Conservation (phyloP, 2,329 filamentous ascomycete species). For the Colletotrichum sansevieriae region DNA sequence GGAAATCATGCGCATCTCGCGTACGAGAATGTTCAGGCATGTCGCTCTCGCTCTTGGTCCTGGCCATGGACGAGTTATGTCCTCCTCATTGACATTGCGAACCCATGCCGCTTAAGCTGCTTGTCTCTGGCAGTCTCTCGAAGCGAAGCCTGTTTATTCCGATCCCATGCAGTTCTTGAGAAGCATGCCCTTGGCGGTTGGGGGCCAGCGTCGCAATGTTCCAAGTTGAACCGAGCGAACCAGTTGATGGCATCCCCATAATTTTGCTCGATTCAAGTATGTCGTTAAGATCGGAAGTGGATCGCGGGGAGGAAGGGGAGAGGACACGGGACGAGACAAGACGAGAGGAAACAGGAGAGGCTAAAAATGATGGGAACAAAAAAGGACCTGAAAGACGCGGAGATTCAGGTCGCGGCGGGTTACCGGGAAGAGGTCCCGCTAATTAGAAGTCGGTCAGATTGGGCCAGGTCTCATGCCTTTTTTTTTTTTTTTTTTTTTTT, state of each 20-base stretch:
- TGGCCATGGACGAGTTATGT: neutral
- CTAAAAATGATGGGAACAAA: neutral
- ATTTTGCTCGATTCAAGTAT: conserved; percentile 38
- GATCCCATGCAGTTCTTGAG: conserved; percentile 24
- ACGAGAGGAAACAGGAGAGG: conserved; percentile 14
- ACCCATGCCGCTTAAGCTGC: neutral
- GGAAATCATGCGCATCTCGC: conserved; percentile 16
- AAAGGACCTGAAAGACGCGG: conserved; percentile 3
- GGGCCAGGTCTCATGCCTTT: neutral
- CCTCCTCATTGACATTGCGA: neutral
- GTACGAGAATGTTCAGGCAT: neutral
- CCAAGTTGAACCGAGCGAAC: conserved; percentile 22
- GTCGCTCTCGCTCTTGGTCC: neutral
- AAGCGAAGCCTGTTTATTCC: conserved; percentile 22
- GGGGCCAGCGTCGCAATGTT: conserved; percentile 22
- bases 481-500: neutral
- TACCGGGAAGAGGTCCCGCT: conserved; percentile 26
- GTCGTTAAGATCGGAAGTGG: conserved; percentile 41
- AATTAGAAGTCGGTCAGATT: neutral
- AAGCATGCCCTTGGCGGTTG: neutral
- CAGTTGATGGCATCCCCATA: conserved; percentile 29
- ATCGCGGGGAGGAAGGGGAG: conserved; percentile 31
- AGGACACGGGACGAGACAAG: conserved; percentile 20
- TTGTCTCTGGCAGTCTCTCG: conserved; percentile 6
- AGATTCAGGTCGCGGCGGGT: conserved; percentile 20